These are phyloP conservation scores for Rubus parviflorus DNA, from an alignment of 306 rosid species.

Conservation along the genomic window DNA sequence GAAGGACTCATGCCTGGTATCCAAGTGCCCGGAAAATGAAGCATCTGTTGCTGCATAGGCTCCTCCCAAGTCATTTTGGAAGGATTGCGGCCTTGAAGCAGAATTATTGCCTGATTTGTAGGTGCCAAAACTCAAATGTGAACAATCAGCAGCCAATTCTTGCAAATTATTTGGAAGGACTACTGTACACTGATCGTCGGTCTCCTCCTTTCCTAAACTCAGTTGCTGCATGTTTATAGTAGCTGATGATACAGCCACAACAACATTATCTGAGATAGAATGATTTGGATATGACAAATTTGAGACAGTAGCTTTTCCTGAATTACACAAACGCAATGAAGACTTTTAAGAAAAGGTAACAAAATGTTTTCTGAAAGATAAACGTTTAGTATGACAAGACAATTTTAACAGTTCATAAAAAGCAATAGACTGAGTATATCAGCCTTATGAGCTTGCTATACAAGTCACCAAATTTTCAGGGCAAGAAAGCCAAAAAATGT, in stretches of 20 bases:
- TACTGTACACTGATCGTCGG: constrained; percentile 32
- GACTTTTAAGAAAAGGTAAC: neutral
- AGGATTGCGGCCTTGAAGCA: constrained; percentile 29
- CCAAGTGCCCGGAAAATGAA: constrained; percentile 31
- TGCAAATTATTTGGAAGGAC: constrained; percentile 63
- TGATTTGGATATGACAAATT: constrained; percentile 20
- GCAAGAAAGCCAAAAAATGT: neutral
- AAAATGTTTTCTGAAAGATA: neutral
- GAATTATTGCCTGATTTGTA: constrained; percentile 41
- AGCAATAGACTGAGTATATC: neutral
- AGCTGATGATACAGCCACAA: constrained; percentile 41
- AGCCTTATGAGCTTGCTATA: neutral
- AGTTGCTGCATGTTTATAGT: constrained; percentile 42
- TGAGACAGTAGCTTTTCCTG: constrained; percentile 18
- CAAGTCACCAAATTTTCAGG: neutral
- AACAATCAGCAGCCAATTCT: constrained; percentile 55
- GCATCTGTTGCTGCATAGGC: constrained; percentile 35
- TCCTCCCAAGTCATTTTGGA: constrained; percentile 41
- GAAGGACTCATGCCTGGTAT: constrained; percentile 42
- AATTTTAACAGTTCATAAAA: neutral
- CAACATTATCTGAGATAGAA: constrained; percentile 24
- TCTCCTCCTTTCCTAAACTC: constrained; percentile 35
- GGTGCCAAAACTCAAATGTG: constrained; percentile 76
- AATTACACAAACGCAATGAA: neutral
- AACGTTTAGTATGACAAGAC: neutral